These are phyloP conservation scores for Petunia secreta DNA, from an alignment of 257 asterid genomes.

Conservation along the genomic window DNA sequence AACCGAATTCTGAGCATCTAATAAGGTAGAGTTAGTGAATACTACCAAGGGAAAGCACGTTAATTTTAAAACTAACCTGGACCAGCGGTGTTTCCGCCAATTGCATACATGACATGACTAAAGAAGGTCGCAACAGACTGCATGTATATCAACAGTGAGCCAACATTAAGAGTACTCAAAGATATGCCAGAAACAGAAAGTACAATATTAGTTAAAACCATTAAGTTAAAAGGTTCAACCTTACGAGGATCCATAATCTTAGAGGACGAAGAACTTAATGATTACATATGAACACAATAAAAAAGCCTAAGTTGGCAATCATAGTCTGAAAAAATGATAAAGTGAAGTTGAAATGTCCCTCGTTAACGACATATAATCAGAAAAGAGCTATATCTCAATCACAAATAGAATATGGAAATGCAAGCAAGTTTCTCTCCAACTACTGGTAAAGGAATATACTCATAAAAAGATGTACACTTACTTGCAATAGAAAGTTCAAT, in stretches of 20 bases:
- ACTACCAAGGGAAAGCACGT: slow-evolving; percentile 11
- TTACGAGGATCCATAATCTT: neutral
- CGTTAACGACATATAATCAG: neutral
- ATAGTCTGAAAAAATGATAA: neutral
- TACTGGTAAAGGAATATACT: neutral
- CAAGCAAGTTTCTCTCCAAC: neutral
- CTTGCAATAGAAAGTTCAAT: neutral
- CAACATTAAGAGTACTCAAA: neutral
- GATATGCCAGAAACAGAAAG: slow-evolving; percentile 1
- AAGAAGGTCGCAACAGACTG: slow-evolving; percentile 95
- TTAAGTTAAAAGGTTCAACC: neutral
- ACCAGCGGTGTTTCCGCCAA: slow-evolving; percentile 97
- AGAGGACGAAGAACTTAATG: neutral
- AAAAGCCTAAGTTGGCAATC: neutral
- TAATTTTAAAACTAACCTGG: slow-evolving; percentile 60
- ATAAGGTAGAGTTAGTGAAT: neutral
- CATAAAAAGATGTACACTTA: neutral
- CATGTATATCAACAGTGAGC: slow-evolving; percentile 12
- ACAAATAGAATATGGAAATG: neutral
- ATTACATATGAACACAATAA: neutral
- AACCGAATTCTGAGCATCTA: slow-evolving; percentile 3
- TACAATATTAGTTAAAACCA: neutral
- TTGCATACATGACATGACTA: slow-evolving; percentile 95
- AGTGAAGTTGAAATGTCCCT: neutral
- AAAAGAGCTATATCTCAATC: neutral